These are phyloP conservation scores for Solanum dulcamara DNA, from an alignment of 257 asterid species.

Conservation along the genomic window DNA sequence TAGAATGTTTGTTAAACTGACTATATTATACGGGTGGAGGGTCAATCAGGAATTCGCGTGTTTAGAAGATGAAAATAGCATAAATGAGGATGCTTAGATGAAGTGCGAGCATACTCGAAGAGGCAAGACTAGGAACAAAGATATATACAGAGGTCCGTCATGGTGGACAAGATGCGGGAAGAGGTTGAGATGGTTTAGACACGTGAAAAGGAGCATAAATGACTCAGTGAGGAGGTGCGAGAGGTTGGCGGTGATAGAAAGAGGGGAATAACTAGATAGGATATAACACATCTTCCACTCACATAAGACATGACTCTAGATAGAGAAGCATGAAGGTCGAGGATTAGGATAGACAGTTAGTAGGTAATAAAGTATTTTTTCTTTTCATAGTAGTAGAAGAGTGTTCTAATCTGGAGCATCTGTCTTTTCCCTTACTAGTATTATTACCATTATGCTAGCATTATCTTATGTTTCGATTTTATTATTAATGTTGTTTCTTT, in stretches of 20 bases:
- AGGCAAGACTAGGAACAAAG: background rate
- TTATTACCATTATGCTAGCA: background rate
- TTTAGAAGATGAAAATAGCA: background rate
- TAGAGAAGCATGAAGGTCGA: background rate
- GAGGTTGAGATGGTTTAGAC: fast-evolving
- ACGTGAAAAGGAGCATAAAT: background rate
- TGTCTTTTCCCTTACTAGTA: background rate
- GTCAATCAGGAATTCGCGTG: background rate
- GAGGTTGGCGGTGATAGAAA: fast-evolving
- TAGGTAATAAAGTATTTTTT: too few relatives aligned
- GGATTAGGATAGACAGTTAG: too few relatives aligned
- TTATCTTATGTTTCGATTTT: background rate
- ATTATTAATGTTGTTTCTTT: background rate
- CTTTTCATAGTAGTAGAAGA: background rate
- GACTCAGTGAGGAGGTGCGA: background rate
- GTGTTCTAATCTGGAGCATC: background rate
- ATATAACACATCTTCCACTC: background rate
- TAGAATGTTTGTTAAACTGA: background rate
- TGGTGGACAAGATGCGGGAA: background rate
- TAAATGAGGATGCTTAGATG: background rate
- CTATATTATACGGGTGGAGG: background rate
- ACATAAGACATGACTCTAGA: fast-evolving
- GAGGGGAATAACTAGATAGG: too few relatives aligned
- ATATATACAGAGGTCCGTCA: background rate
- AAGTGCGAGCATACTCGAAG: background rate